phyloP scores from a whole-genome alignment of 371 early-diverging fungal genomes.

The Sporodiniella umbellata region DNA sequence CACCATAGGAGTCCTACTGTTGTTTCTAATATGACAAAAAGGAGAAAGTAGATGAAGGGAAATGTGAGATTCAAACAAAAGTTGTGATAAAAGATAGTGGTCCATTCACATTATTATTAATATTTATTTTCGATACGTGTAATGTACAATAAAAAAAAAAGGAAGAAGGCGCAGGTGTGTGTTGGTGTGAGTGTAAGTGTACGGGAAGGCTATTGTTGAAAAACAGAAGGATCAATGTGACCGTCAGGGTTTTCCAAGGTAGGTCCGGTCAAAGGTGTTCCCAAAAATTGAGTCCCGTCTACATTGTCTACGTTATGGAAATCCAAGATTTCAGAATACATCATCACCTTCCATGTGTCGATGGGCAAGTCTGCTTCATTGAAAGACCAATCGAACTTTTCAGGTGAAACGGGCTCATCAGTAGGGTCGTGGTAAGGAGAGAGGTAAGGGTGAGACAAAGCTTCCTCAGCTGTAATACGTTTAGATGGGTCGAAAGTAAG shows the following conservation, averaged over 20 bases:
- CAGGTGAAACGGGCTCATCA: slow-evolving; percentile 84
- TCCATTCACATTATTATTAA: too few species aligned
- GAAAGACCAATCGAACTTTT: slow-evolving; percentile 93
- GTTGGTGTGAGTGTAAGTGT: too few species aligned
- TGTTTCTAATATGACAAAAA: too few species aligned
- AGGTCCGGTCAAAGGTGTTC: slow-evolving; percentile 43
- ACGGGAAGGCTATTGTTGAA: too few species aligned
- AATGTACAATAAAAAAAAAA: too few species aligned
- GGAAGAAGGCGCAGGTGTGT: too few species aligned
- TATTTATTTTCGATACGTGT: too few species aligned
- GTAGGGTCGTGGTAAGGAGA: slow-evolving; percentile 91
- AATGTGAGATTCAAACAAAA: too few species aligned
- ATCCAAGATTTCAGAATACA: slow-evolving; percentile 70
- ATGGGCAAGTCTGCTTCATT: slow-evolving; percentile 86
- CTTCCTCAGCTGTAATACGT: slow-evolving; percentile 87
- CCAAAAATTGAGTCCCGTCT: slow-evolving; percentile 41
- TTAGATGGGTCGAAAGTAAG: slow-evolving; percentile 91
- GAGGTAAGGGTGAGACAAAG: slow-evolving; percentile 82
- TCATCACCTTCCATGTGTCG: slow-evolving; percentile 88
- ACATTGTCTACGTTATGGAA: slow-evolving; percentile 60
- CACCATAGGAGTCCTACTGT: too few species aligned
- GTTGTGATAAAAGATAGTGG: too few species aligned
- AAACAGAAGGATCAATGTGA: not conserved
- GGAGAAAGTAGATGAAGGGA: too few species aligned
- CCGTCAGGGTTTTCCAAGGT: slow-evolving; percentile 25